Evolutionary conservation across 768 basidiomycete species (phyloP), one percentile per base, ranked within the genome.

Genomic region (Suillus bovinus): DNA sequence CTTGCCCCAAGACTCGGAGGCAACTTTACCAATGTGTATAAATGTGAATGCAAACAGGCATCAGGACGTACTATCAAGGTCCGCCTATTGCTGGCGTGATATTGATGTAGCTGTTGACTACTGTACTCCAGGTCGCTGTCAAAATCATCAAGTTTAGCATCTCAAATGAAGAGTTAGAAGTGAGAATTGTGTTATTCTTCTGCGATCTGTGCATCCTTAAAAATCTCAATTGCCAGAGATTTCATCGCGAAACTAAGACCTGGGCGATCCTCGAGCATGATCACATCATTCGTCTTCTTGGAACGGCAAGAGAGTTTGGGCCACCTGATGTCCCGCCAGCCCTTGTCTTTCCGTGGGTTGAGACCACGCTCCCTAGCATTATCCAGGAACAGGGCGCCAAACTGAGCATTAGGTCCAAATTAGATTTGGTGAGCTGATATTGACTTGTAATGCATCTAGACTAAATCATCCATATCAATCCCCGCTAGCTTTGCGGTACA

Each of bases 241-340:
- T 70, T 22, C 47, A 41, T 16, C 56, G 55, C 20, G 68, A 67
- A 49, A 42, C 67, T 17, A 47, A 61, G 16, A 65, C 63, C 24
- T 71, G 70, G 70, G 61, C 58, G 24, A 4, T 42, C 42, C 50
- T 71, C 14, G 5, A 31, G 5, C 65, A 71, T 54, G 55, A 56
- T n/a, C 70, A 70, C 55, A 58, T 70, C 11, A 20, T 71, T 2
- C 64, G 57, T 10, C 63, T 70, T 33, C 61, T 54, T 33, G 68
- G 70, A 16, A 52, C 61, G 11, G 49, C 63, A 29, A 62, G 42
- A 20, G 67, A 64, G 17, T 64, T 62, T 60, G 44, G 47, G 31
- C 1, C 29, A 20, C 63, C 64, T 16, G 57, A 60, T 5, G 63
- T 54, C 29, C 36, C 59, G 31, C 36, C 59, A 38, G 67, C 69